Evolutionary conservation across 2,329 filamentous ascomycete species (phyloP), one percentile per base, ranked within the genome.

Genomic region (Aspergillus hortae): DNA sequence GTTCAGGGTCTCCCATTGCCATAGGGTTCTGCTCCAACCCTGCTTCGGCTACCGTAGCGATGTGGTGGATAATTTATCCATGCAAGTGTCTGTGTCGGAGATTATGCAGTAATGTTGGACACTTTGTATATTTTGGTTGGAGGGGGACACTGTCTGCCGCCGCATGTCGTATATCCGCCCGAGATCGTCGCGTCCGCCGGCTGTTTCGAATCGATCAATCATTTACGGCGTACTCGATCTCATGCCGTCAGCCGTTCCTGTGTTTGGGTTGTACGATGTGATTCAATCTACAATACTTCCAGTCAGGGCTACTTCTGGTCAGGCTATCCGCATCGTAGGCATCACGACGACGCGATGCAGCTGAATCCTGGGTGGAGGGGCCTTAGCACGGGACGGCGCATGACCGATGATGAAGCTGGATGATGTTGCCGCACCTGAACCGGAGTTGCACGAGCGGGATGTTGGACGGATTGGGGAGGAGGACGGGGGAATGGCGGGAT

Each of bases 401-500:
- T 38, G 35, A 38, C 35, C 35, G 35, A 38, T 38, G 35, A 38
- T 38, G 35, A 38, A 17, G 35, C 15, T 38, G 35, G 35, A 38
- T 30, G 27, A 30, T 38, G 14, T 38, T 11, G 35, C 35, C 9
- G 14, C 6, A n/a, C 35, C 35, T 38, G 35, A 38, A 38, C 35
- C 35, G 35, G 14, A 44, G n/a, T 27, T 33, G 25, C 12, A 27
- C 27, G 23, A 14, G 27, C 43, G 32, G 21, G 17, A 38, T n/a
- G 14, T n/a, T 38, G 14, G 35, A n/a, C 11, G 35, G 11, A 38
- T n/a, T n/a, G 12, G 35, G 7, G 14, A 9, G 35, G n/a, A 19
- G 36, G 52, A 49, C 27, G 46, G 50, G 53, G 32, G 25, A 15
- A 17, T 21, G 25, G n/a, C 45, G 46, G 51, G 21, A 53, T 41